Base-by-base conservation (phyloP, 2,329 filamentous ascomycete genomes). In the Pyrenochaeta sp. region DNA sequence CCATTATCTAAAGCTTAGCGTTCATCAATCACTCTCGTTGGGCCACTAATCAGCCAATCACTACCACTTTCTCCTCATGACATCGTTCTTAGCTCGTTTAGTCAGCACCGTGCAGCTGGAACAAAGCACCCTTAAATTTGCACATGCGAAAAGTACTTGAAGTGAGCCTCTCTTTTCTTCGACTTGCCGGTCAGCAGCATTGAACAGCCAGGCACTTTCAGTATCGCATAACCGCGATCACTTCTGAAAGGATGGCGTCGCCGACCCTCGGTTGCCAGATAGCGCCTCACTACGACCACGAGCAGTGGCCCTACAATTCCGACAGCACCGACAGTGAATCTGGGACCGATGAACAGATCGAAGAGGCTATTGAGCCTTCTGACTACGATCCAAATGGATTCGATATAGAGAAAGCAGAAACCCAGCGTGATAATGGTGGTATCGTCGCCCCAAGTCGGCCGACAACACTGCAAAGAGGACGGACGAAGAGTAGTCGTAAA, bases 241-340 rank as follows among this genome's bases (percentile, higher is more conserved):
- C 32, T 2, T 40, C 44, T 34, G 28, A 19, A 19, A 59, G 54
- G 7, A 72, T 71, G 68, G 44, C 60, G 8, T 44, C 50, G 2
- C 62, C 68, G 3, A 58, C 60, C 1, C 57, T 72, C 46, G 70
- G 70, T 7, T 71, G 66, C 53, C 69, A 73, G 40, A 73, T 73
- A 5, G 69, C 70, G 12, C 70, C 69, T 0, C 49, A 67, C 13
- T 73, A 72, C 47, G 49, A 68, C 3, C 54, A 62, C 27, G 64
- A 65, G 10, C 54, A 59, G n/a, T 57, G 37, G 43, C 47, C 54
- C 10, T 65, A 64, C 42, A 52, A 63, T 19, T 62, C 46, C 12
- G 63, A 64, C n/a, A 62, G 47, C 19, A 56, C 56, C 28, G 56
- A 60, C 2, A 59, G 47, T 45, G 58, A 58, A 36, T 53, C 52